Evolutionary conservation across 1,139 yeast genomes (phyloP), one percentile per base, ranked within the genome.

Genomic region (Saccharomyces hybrid): DNA sequence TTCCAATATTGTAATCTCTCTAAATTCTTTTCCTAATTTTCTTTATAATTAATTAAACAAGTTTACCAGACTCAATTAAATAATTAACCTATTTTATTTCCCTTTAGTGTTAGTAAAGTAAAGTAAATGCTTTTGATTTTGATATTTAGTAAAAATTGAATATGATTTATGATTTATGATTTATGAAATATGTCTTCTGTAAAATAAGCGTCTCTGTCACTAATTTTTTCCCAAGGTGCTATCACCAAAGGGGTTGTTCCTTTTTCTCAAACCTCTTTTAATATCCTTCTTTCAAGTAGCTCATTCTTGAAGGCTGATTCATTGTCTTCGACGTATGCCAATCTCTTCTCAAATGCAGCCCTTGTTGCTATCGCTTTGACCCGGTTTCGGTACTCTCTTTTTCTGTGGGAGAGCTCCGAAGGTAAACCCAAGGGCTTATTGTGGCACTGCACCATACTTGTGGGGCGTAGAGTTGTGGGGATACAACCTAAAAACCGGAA

Each of bases 401-500:
- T 66, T 44, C 59, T 59, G n/a, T 44, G 51, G n/a, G 51, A 47
- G 6, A 32, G 32, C 28, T 14, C 21, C 11, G 24, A 27, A 21
- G 27, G 21, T 41, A 50, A 12, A 29, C 29, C 34, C 5, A 19
- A 11, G 26, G 44, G 7, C n/a, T 38, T 38, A 3, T 38, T 21
- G 12, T 38, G 44, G 9, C 19, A 11, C 24, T 53, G 21, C 38
- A 12, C 5, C 14, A 26, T 41, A 14, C 47, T 47, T 49, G 38
- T 44, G 47, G 47, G n/a, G 27, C 28, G 14, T 41, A 19, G n/a
- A 7, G 51, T 41, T n/a, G 48, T 55, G 3, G 69, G 69, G 8
- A 61, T 48, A 53, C 67, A 64, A 4, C 69, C 69, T 7, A 66
- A 49, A 29, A 51, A 58, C 47, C 69, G 53, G 32, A 62, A 55